Evolutionary conservation across 2,329 filamentous ascomycete genomes (phyloP).

Genomic region (Scedosporium apiospermum): DNA sequence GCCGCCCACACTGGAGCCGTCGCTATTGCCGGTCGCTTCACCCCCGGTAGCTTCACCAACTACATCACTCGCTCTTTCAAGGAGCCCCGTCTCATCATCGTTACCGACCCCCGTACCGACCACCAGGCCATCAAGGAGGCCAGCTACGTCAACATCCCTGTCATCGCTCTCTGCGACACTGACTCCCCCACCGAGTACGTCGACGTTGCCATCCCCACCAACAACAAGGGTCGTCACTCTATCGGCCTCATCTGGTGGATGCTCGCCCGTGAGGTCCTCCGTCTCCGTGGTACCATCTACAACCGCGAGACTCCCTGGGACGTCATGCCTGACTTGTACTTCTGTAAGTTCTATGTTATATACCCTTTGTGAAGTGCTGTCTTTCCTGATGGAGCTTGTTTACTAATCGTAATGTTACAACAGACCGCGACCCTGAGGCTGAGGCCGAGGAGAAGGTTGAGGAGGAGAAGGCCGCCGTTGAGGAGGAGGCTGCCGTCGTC

Average conservation of each 20-base stretch:
- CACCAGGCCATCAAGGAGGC: slow-evolving; percentile 99
- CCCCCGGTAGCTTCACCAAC: slow-evolving; percentile 99
- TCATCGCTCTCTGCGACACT: slow-evolving; percentile 98
- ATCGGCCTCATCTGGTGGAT: slow-evolving; percentile 99
- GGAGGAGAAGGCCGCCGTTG: slow-evolving; percentile 84
- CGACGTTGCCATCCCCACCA: slow-evolving; percentile 98
- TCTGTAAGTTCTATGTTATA: slow-evolving; percentile 51
- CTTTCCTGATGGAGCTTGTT: background rate
- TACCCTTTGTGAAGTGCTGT: too few relatives aligned
- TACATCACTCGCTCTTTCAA: slow-evolving; percentile 99
- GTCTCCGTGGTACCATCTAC: slow-evolving; percentile 92
- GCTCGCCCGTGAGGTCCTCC: slow-evolving; percentile 98
- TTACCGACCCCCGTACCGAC: slow-evolving; percentile 98
- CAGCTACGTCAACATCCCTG: slow-evolving; percentile 99
- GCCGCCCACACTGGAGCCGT: slow-evolving; percentile 95
- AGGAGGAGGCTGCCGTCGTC: slow-evolving; percentile 72
- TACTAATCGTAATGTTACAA: slow-evolving; percentile 1
- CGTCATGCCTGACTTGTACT: slow-evolving; percentile 99
- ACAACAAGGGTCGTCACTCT: slow-evolving; percentile 99
- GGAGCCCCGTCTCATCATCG: slow-evolving; percentile 98
- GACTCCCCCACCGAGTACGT: slow-evolving; percentile 99
- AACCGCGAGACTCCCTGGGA: slow-evolving; percentile 97
- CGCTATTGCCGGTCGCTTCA: slow-evolving; percentile 98
- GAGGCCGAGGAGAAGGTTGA: slow-evolving; percentile 98
- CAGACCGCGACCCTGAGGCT: slow-evolving; percentile 94